Evolutionary conservation across 768 basidiomycete species (phyloP).

Genomic region (Pulveroboletus sp.): DNA sequence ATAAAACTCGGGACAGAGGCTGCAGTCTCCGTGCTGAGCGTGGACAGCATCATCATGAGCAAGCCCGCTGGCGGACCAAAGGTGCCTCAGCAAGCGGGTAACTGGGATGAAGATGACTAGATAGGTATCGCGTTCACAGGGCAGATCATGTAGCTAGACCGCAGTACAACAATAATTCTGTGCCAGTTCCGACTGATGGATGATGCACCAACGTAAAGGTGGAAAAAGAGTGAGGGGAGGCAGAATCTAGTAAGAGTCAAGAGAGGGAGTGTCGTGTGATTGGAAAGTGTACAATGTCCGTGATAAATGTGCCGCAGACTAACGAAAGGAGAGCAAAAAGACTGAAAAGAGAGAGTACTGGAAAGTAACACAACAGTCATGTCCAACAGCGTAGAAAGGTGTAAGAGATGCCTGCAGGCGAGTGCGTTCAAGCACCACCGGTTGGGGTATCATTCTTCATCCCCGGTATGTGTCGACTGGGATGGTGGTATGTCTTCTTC

Average conservation of each 20-base stretch:
- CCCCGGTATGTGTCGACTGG: conserved; percentile 20
- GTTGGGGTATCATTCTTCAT: conserved; percentile 18
- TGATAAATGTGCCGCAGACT: conserved; percentile 28
- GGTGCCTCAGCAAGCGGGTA: conserved; percentile 79
- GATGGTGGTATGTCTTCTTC: conserved; percentile 36
- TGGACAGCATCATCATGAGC: conserved; percentile 97
- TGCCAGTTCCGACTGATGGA: conserved; percentile 20
- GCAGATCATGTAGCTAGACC: conserved; percentile 13
- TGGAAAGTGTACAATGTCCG: conserved; percentile 30
- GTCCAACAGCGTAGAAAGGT: conserved; percentile 16
- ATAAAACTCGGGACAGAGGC: conserved; percentile 89
- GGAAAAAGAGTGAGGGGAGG: neutral
- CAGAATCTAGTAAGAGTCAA: conserved; percentile 7
- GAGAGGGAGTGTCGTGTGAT: conserved; percentile 4
- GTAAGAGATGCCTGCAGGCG: conserved; percentile 6
- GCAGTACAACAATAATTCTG: conserved; percentile 28
- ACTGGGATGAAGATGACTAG: conserved; percentile 76
- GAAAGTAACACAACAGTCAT: conserved; percentile 24
- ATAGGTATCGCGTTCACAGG: conserved; percentile 9
- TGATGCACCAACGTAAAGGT: conserved; percentile 10
- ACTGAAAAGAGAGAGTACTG: conserved; percentile 3
- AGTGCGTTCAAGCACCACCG: conserved; percentile 9
- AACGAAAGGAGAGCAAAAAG: neutral
- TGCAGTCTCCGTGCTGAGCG: conserved; percentile 84
- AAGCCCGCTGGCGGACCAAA: conserved; percentile 90